These are phyloP conservation scores for Curvularia verruculosa DNA, from an alignment of 2,329 filamentous ascomycete species.

Conservation along the genomic window DNA sequence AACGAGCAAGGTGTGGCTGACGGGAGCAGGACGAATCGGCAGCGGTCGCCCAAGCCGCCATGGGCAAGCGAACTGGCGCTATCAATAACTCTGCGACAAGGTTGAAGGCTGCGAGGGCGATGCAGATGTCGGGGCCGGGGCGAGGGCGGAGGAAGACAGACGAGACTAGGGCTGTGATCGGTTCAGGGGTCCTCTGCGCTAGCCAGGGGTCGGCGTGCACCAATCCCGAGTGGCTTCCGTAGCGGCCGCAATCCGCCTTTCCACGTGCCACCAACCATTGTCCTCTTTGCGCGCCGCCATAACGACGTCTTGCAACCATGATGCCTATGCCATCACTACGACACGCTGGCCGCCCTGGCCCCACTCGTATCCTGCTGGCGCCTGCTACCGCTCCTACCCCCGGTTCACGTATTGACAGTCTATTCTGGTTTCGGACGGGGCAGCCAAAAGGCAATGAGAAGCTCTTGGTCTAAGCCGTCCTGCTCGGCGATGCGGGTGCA, in stretches of 20 bases:
- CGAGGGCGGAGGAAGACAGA: conserved; percentile 1
- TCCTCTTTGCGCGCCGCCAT: conserved; percentile 7
- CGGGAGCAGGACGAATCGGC: conserved; percentile 7
- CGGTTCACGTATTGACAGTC: conserved; percentile 16
- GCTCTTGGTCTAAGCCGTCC: conserved; percentile 6
- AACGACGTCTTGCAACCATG: background rate
- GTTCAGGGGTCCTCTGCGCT: conserved; percentile 17
- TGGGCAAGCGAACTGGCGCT: conserved; percentile 11
- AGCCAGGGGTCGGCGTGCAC: conserved; percentile 6
- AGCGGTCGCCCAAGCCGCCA: background rate
- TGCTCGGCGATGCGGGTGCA: conserved; percentile 9
- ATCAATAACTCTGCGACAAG: conserved; percentile 3
- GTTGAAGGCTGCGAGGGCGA: conserved; percentile 15
- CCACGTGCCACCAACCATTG: conserved; percentile 10
- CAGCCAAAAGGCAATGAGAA: conserved; percentile 22
- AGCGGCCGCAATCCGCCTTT: conserved; percentile 20
- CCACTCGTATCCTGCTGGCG: conserved; percentile 18
- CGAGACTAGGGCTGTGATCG: conserved; percentile 24
- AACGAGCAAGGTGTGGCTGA: conserved; percentile 13
- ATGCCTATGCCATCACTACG: conserved; percentile 8
- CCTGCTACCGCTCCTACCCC: conserved; percentile 25
- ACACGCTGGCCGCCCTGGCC: conserved; percentile 24
- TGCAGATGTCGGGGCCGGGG: conserved; percentile 19
- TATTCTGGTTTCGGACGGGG: conserved; percentile 18
- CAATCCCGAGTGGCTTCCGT: conserved; percentile 24